Evolutionary conservation across 2,329 filamentous ascomycete species (phyloP), one percentile per base, ranked within the genome.

Genomic region (Sclerotinia minor): DNA sequence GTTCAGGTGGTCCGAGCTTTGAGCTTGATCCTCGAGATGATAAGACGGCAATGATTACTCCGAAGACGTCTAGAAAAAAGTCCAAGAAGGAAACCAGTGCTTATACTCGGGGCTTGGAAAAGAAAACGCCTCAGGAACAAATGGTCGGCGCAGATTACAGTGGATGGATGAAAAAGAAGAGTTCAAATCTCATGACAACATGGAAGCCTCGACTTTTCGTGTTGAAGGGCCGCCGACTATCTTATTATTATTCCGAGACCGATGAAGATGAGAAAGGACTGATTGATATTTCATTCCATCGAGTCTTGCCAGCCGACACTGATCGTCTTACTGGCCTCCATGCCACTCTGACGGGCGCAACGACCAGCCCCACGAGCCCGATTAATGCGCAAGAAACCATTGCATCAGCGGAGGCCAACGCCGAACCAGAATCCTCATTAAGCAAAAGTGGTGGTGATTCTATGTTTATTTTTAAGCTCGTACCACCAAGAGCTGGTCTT

Each of bases 91-190:
- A 92, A 68, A 99, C 95, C 0, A 97, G 94, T 75, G 95, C 95
- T 0, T 99, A 98, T 79, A 92, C 89, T 24, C 89, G 92, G 41
- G 95, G 95, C 0, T 81, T 98, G 52, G 85, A 91, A 73, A 93
- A 94, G 79, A 90, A 94, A 69, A 81, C 86, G 0, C 95, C 95
- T 0, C 83, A 88, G 67, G 92, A 97, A 76, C 93, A 94, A 69
- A 95, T 97, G 79, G 82, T 88, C 70, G 88, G 87, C 70, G 94
- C 92, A 67, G 94, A 99, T 76, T 98, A 97, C 78, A 94, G 90
- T 75, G 95, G 95, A 1, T 99, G 95, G 95, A 99, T 99, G 95
- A 98, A 95, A 83, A 99, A 99, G 84, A 94, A 96, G 79, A 97
- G 92, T 69, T 94, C 92, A 1, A 95, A 94, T 75, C 83, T 98